phyloP scores from a whole-genome alignment of 2,329 filamentous ascomycete species.

The Hymenoscyphus occultus region DNA sequence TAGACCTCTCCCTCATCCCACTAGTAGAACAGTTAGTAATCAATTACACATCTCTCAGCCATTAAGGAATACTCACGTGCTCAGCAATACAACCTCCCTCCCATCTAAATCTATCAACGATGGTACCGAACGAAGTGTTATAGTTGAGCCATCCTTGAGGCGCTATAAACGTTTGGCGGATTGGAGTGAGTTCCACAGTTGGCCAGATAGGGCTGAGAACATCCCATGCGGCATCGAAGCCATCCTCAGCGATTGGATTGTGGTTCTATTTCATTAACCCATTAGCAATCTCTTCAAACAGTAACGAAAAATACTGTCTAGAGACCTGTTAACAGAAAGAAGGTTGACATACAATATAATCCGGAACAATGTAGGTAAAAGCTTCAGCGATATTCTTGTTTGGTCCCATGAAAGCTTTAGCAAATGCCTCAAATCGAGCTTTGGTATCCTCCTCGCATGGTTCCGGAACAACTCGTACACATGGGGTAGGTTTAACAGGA shows the following conservation, averaged over 20 bases:
- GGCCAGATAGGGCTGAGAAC: slow-evolving; percentile 17
- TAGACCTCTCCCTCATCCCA: slow-evolving; percentile 20
- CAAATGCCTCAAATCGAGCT: slow-evolving; percentile 13
- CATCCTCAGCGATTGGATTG: slow-evolving; percentile 16
- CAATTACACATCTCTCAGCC: not conserved
- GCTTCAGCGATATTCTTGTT: slow-evolving; percentile 16
- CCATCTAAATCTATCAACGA: slow-evolving; percentile 21
- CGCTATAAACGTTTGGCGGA: slow-evolving; percentile 12
- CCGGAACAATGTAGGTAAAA: slow-evolving; percentile 17
- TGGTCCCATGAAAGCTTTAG: slow-evolving; percentile 12
- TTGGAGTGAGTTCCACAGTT: slow-evolving; percentile 4
- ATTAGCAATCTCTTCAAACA: not conserved
- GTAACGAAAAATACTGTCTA: not conserved
- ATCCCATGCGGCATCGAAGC: slow-evolving; percentile 17
- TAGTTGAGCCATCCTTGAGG: slow-evolving; percentile 19
- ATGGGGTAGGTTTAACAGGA: slow-evolving; percentile 1
- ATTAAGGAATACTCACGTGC: slow-evolving; percentile 13
- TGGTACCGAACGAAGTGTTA: slow-evolving; percentile 7
- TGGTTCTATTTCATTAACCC: slow-evolving; percentile 14
- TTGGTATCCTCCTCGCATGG: slow-evolving; percentile 9
- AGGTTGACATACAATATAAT: slow-evolving; percentile 16
- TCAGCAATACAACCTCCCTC: slow-evolving; percentile 19
- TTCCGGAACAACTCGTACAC: not conserved
- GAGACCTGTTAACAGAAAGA: not conserved
- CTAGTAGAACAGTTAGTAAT: not conserved